Conservation (phyloP, 2,329 filamentous ascomycete genomes). For the Metarhizium brunneum region DNA sequence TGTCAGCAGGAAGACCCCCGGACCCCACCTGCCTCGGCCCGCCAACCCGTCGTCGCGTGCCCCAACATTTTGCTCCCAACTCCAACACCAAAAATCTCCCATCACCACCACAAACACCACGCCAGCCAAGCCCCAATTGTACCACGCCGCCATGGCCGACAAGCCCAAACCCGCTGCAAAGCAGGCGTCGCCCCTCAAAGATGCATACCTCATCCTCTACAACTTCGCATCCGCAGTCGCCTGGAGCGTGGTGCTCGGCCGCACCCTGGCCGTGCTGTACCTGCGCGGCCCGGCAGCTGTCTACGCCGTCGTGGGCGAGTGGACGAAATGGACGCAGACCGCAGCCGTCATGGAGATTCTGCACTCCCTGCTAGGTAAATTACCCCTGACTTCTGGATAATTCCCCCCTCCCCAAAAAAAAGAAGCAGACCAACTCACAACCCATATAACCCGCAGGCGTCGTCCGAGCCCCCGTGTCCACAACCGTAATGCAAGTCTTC, state of each 20-base stretch:
- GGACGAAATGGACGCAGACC: conserved; percentile 74
- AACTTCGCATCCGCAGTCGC: conserved; percentile 69
- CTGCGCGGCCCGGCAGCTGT: conserved; percentile 48
- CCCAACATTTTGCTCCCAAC: background rate
- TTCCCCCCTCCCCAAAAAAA: background rate
- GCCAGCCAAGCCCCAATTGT: background rate
- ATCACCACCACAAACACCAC: background rate
- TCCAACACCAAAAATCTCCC: background rate
- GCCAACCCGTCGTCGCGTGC: no score
- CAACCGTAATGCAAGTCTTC: conserved; percentile 83
- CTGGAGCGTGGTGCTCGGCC: conserved; percentile 69
- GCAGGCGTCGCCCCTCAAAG: conserved; percentile 27
- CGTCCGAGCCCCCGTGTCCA: conserved; percentile 76
- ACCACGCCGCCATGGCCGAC: conserved; percentile 2
- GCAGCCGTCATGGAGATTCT: conserved; percentile 73
- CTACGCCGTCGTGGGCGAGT: conserved; percentile 53
- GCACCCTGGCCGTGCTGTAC: conserved; percentile 48
- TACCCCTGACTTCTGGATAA: background rate
- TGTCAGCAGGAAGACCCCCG: no score
- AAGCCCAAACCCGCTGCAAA: background rate
- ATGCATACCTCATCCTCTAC: conserved; percentile 73
- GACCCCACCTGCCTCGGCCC: no score
- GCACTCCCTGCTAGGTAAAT: conserved; percentile 66
- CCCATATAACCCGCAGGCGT: conserved; percentile 46
- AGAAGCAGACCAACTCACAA: background rate